These are phyloP conservation scores for Komagataea norvegica DNA, from an alignment of 1,139 yeast species.

Conservation along the genomic window DNA sequence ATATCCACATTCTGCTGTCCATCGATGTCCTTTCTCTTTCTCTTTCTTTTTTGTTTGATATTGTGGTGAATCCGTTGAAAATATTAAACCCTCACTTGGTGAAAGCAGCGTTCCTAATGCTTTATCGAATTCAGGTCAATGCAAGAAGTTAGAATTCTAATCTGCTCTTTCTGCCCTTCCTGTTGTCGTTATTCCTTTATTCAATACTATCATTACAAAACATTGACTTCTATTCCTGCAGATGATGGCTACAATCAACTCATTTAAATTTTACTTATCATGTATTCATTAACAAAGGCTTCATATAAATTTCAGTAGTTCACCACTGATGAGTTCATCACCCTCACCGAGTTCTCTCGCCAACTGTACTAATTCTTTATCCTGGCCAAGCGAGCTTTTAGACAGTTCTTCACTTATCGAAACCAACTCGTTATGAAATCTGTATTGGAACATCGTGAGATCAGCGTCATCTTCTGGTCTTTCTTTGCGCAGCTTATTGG, in stretches of 20 bases:
- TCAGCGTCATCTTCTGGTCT: slow-evolving; percentile 2
- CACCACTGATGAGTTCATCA: slow-evolving; percentile 4
- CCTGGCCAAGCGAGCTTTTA: not conserved
- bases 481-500: slow-evolving; percentile 7
- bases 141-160: no score
- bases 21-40: no score
- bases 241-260: not conserved
- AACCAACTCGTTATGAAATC: slow-evolving; percentile 11
- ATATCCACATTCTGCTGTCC: no score
- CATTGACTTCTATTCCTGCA: no score
- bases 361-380: slow-evolving; percentile 1
- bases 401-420: slow-evolving; percentile 1
- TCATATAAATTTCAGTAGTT: slow-evolving; percentile 5
- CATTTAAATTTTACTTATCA: not conserved
- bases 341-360: slow-evolving; percentile 1
- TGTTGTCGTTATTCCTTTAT: no score
- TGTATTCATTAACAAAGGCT: not conserved
- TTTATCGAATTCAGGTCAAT: no score
- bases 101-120: no score
- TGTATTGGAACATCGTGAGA: slow-evolving; percentile 8
- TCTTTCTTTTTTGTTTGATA: no score
- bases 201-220: no score
- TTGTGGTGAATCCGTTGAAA: no score
- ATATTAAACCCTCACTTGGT: no score
- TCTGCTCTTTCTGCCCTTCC: no score